A percentile compares a stretch with the other conserved stretches of the same genome.
These are phyloP conservation scores for Liquidambar formosana DNA, from an alignment of 164 flowering plant genomes.

Conservation along the genomic window DNA sequence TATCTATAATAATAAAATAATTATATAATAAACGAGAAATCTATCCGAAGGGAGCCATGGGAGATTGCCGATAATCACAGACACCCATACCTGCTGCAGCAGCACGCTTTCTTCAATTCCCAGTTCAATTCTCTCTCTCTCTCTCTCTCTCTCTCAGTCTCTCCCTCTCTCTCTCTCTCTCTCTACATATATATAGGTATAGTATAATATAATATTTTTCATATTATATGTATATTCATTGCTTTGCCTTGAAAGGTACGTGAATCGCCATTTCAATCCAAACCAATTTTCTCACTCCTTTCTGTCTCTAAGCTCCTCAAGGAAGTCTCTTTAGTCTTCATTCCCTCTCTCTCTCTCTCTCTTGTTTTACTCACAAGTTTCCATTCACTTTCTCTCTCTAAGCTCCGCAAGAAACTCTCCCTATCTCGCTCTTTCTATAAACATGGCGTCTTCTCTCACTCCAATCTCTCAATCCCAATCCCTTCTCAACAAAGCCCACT, in stretches of 20 bases:
- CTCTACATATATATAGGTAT: too few species aligned
- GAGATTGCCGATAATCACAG: background rate
- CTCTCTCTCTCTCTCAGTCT: too few species aligned
- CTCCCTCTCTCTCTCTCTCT: too few species aligned
- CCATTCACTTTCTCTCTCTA: background rate
- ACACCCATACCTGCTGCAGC: too few species aligned
- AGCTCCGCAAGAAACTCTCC: too few species aligned
- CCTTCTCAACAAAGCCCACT: conserved; percentile 23
- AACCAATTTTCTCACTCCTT: background rate
- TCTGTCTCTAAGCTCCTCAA: too few species aligned
- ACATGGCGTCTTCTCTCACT: conserved; percentile 17
- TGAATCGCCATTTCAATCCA: conserved; percentile 20
- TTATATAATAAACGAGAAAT: background rate
- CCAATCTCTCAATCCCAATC: too few species aligned
- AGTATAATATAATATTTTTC: too few species aligned
- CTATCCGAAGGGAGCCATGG: conserved; percentile 1
- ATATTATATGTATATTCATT: background rate
- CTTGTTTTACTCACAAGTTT: background rate
- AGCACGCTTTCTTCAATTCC: background rate
- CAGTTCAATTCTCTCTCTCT: too few species aligned
- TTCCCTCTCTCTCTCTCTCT: background rate
- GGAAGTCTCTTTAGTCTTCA: too few species aligned
- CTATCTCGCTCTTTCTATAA: conserved; percentile 1
- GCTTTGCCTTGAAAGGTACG: conserved; percentile 24
- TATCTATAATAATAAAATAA: too few species aligned